These are phyloP conservation scores for Clausena lansium DNA, from an alignment of 345 rosid genomes.

Conservation along the genomic window DNA sequence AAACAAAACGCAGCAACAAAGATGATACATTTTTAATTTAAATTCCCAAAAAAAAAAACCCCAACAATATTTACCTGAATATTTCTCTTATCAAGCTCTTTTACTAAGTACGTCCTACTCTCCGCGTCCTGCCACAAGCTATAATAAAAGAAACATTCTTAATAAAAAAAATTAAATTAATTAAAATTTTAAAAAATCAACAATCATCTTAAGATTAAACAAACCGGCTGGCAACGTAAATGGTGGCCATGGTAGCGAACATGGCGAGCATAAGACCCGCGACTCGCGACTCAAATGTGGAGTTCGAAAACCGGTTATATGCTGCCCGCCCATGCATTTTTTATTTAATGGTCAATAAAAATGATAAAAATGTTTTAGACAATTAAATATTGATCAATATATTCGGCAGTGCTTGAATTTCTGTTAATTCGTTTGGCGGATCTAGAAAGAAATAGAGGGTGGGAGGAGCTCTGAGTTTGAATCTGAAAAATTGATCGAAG, in stretches of 20 bases:
- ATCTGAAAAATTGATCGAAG: not conserved
- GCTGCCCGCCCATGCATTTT: conserved; percentile 40
- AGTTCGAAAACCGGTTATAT: conserved; percentile 27
- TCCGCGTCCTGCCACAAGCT: conserved; percentile 61
- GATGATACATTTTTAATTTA: not conserved
- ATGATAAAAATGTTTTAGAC: not conserved
- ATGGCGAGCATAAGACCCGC: conserved; percentile 29
- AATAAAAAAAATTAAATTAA: not conserved
- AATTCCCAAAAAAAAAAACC: not conserved
- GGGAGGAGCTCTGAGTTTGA: conserved; percentile 6
- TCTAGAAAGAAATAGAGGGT: not conserved
- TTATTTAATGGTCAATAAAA: not conserved
- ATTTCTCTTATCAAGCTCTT: conserved; percentile 40
- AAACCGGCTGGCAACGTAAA: conserved; percentile 48
- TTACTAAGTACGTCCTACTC: conserved; percentile 31
- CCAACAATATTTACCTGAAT: conserved; percentile 29
- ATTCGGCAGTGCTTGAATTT: not conserved
- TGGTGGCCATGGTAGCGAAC: conserved; percentile 41
- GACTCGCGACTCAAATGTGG: conserved; percentile 26
- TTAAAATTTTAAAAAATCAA: not conserved
- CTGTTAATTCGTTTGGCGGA: not conserved
- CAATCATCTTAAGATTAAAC: not conserved
- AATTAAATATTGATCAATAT: not conserved
- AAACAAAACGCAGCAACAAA: not conserved
- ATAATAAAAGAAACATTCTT: not conserved